Evolutionary conservation across 1,284 basidiomycete genomes (phyloP).

Genomic region (Bondarzewia mesenterica): DNA sequence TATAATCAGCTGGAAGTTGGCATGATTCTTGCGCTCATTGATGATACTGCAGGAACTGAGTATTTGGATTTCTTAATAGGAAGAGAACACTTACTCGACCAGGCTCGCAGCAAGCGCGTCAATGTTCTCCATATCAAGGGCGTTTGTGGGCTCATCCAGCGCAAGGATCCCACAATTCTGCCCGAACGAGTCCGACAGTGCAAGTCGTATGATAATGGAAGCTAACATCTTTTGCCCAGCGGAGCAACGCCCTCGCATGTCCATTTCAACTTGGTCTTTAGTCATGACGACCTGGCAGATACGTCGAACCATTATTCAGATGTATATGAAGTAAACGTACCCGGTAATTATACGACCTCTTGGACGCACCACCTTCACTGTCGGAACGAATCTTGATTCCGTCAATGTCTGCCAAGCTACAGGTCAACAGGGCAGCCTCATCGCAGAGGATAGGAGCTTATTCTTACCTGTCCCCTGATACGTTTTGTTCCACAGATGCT

Average conservation of each 20-base stretch:
- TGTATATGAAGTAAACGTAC: constrained; percentile 36
- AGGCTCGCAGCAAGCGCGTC: constrained; percentile 88
- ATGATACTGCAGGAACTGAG: constrained; percentile 61
- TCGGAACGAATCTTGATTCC: constrained; percentile 95
- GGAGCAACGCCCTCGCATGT: constrained; percentile 98
- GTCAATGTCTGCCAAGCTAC: constrained; percentile 76
- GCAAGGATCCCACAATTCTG: constrained; percentile 98
- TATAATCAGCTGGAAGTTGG: constrained; percentile 96
- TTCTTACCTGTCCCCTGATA: constrained; percentile 91
- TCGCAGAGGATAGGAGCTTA: not conserved
- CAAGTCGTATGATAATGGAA: constrained; percentile 98
- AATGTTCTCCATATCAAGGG: constrained; percentile 94
- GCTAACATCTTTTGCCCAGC: constrained; percentile 99
- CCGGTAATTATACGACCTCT: constrained; percentile 97
- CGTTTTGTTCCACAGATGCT: constrained; percentile 95
- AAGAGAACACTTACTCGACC: constrained; percentile 62
- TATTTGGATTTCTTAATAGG: constrained; percentile 3
- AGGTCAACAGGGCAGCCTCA: not conserved
- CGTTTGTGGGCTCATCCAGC: constrained; percentile 97
- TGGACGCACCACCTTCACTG: constrained; percentile 78
- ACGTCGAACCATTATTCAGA: constrained; percentile 9
- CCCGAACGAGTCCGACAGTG: constrained; percentile 94
- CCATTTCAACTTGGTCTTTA: constrained; percentile 98
- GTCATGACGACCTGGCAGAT: constrained; percentile 86
- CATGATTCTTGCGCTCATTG: constrained; percentile 80